A percentile compares a stretch with the other conserved stretches of the same genome.
These are phyloP conservation scores for Naganishia onofrii DNA, from an alignment of 768 basidiomycete genomes.

Conservation along the genomic window DNA sequence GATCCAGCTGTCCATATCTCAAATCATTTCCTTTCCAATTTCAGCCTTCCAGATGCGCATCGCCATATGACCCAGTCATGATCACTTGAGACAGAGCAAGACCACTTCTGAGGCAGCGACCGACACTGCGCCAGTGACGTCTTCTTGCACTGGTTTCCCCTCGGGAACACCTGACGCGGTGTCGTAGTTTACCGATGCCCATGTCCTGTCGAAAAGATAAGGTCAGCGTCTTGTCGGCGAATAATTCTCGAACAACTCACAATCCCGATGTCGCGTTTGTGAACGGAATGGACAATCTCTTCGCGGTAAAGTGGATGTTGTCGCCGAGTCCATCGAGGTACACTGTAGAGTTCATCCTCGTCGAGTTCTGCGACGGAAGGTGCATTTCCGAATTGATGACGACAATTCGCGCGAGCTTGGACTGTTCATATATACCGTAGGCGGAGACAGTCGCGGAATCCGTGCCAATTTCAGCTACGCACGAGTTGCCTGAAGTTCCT, in stretches of 20 bases:
- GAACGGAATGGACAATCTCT: slow-evolving; percentile 25
- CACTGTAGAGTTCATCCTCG: slow-evolving; percentile 12
- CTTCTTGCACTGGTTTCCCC: slow-evolving; percentile 4
- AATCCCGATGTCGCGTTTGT: slow-evolving; percentile 23
- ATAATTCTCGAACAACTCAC: slow-evolving; percentile 3
- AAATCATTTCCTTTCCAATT: neutral
- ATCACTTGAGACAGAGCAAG: slow-evolving; percentile 20
- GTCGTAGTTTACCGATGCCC: slow-evolving; percentile 21
- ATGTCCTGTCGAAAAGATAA: slow-evolving; percentile 11
- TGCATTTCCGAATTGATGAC: slow-evolving; percentile 30
- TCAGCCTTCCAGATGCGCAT: neutral
- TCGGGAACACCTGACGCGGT: slow-evolving; percentile 16
- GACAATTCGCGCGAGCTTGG: slow-evolving; percentile 27
- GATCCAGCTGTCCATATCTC: neutral
- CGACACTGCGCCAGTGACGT: neutral
- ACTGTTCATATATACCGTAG: slow-evolving; percentile 30
- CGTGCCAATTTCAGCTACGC: slow-evolving; percentile 31
- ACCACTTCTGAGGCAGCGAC: slow-evolving; percentile 25
- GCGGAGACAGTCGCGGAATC: slow-evolving; percentile 18
- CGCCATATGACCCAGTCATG: neutral
- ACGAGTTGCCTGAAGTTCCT: slow-evolving; percentile 28
- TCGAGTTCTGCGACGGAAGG: slow-evolving; percentile 12
- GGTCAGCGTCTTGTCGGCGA: neutral
- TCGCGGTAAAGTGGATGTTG: slow-evolving; percentile 8
- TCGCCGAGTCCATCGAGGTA: slow-evolving; percentile 6